Percentiles rank a stretch among this genome's conserved stretches.
Evolutionary conservation across 768 basidiomycete species (phyloP).

Genomic region (Mycena maculata): DNA sequence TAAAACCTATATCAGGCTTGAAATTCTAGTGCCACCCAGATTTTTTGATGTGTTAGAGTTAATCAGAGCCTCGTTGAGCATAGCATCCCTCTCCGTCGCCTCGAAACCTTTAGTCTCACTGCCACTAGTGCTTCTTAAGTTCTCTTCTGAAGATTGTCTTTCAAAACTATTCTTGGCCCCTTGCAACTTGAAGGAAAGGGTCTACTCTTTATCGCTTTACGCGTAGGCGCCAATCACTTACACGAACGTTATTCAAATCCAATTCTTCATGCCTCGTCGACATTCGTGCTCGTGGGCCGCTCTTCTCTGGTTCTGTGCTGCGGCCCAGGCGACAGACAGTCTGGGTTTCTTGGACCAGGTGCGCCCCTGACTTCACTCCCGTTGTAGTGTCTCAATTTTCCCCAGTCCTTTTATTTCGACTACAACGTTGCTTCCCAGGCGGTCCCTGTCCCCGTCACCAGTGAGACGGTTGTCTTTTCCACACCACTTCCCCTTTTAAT

Average conservation of each 20-base stretch:
- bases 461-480: constrained; percentile 37
- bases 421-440: constrained; percentile 50
- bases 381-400: constrained; percentile 1
- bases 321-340: neutral
- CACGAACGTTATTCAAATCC: neutral
- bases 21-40: no score
- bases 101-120: no score
- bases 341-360: constrained; percentile 47
- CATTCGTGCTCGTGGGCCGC: neutral
- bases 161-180: no score
- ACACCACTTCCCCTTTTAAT: neutral
- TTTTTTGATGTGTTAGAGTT: no score
- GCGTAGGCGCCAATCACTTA: neutral
- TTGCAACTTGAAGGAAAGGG: neutral
- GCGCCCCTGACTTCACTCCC: neutral
- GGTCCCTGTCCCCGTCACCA: constrained; percentile 53
- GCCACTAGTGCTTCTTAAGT: no score
- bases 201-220: neutral
- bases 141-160: no score
- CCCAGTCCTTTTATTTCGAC: constrained; percentile 59
- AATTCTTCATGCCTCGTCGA: constrained; percentile 1
- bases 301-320: constrained; percentile 13
- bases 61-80: no score
- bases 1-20: no score
- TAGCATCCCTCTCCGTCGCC: no score